phyloP scores from a whole-genome alignment of 2,329 filamentous ascomycete species.

The Endocalyx cinctus region DNA sequence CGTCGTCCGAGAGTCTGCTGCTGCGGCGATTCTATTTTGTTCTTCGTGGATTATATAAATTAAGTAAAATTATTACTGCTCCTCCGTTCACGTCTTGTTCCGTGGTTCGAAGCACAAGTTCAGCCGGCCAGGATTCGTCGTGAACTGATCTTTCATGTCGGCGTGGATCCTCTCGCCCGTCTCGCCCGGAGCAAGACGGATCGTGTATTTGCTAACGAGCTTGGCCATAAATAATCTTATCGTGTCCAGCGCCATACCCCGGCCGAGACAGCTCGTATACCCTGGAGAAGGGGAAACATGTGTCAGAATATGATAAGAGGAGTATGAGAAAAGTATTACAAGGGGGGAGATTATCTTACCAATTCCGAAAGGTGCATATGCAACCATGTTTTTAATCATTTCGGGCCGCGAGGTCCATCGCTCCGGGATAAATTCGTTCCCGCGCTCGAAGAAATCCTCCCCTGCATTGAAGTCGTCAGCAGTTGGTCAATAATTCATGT shows the following conservation, averaged over 20 bases:
- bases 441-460: slow-evolving; percentile 23
- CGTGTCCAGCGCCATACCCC: background rate
- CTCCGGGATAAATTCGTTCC: slow-evolving; percentile 32
- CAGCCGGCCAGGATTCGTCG: background rate
- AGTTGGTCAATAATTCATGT: too few species aligned
- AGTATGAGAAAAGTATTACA: background rate
- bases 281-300: background rate
- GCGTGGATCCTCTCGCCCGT: background rate
- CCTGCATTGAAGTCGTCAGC: too few species aligned
- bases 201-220: background rate
- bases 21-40: too few species aligned
- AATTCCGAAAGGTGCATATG: slow-evolving; percentile 29
- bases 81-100: too few species aligned
- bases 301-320: too few species aligned
- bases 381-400: slow-evolving; percentile 26
- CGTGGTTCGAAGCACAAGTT: background rate
- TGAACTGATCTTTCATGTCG: background rate
- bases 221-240: background rate
- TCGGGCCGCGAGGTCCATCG: slow-evolving; percentile 30
- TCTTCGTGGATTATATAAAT: too few species aligned
- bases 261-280: background rate
- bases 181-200: background rate
- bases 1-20: too few species aligned
- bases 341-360: slow-evolving; percentile 15
- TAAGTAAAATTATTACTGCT: too few species aligned